Base-by-base conservation (phyloP, 495 filamentous ascomycete genomes). In the Annulohypoxylon nitens region DNA sequence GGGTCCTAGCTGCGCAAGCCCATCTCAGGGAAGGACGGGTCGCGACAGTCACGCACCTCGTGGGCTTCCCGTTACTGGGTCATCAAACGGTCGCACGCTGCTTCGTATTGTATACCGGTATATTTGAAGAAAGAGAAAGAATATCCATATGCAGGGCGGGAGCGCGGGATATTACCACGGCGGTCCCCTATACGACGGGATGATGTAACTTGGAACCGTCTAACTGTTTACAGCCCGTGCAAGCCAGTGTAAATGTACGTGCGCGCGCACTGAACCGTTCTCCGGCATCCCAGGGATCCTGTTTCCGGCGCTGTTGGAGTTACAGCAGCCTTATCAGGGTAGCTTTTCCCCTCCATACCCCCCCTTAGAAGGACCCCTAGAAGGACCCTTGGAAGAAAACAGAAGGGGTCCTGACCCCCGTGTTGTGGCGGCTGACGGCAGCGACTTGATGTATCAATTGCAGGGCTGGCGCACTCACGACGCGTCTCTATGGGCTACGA, bases 351-450 rank as follows among this genome's bases (percentile, higher is more conserved):
- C 71, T 63, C 48, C 62, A 34, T 12, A 12, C 37, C 61, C 71
- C 67, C 48, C 58, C 37, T 26, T 8, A 20, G 41, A 23, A 48
- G 47, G 20, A 23, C 20, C 20, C 20, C 7, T n/a, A 8, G 30
- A 30, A 50, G 20, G 20, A 50, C 53, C 47, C 57, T 45, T 34
- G n/a, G n/a, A 68, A 18, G 47, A 26, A 25, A 37, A 37, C 6
- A 51, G 16, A 23, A 30, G n/a, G 39, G 61, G 37, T 57, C 41
- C 30, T 66, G 71, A 67, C 71, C 71, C 71, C 71, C 66, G 58
- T 74, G 71, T 30, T 63, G 71, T 74, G 71, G 67, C 67, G 71
- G 71, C 67, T 74, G 71, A 74, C 67, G 62, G 62, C 67, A 74
- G 67, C 59, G 16, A 57, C 18, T 41, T 45, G 53, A 18, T 55